Conservation (phyloP, 2,329 filamentous ascomycete species). For the Coleophoma cylindrospora region DNA sequence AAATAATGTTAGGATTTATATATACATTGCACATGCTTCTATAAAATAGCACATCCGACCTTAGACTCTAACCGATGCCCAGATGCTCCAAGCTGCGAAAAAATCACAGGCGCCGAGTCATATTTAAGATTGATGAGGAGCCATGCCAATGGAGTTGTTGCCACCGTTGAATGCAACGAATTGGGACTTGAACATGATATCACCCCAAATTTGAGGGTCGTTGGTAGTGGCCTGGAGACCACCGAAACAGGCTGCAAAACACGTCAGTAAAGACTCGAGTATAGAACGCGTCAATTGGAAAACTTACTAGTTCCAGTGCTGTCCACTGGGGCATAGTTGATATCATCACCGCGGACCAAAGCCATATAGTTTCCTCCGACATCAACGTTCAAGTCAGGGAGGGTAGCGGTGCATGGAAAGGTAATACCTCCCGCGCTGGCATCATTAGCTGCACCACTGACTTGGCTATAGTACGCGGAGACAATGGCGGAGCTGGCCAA, state of each 20-base stretch:
- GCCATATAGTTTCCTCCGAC: too few species aligned
- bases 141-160: constrained; percentile 49
- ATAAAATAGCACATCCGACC: too few species aligned
- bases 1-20: too few species aligned
- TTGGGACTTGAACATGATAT: constrained; percentile 58
- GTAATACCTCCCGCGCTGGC: constrained; percentile 28
- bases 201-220: constrained; percentile 56
- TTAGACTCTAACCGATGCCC: too few species aligned
- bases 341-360: too few species aligned
- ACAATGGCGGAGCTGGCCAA: constrained; percentile 30
- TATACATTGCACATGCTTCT: too few species aligned
- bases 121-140: constrained; percentile 21
- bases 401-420: constrained; percentile 19
- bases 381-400: too few species aligned
- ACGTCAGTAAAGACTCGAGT: constrained; percentile 3
- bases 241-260: constrained; percentile 53
- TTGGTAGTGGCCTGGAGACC: constrained; percentile 57
- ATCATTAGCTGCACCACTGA: constrained; percentile 31
- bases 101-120: too few species aligned
- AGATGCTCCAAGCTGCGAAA: too few species aligned
- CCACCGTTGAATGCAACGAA: constrained; percentile 53
- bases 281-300: neutral
- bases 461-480: constrained; percentile 32
- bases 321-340: too few species aligned
- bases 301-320: too few species aligned